Base-by-base conservation (phyloP, 768 basidiomycete species). In the Crepidotus variabilis region DNA sequence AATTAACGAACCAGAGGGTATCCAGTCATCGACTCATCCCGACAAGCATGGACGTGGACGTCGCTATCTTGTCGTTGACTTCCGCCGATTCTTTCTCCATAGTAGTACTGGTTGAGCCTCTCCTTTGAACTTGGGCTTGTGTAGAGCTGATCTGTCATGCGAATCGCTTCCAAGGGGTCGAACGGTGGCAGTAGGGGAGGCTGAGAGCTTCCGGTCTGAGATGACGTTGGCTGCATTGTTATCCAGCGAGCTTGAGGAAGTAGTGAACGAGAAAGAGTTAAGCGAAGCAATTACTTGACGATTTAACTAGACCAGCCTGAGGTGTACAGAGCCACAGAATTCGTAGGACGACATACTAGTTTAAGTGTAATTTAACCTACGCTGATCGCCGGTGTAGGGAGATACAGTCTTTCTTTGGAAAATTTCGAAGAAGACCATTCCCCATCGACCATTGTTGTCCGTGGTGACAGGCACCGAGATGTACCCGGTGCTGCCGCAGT, bases 101-200 rank as follows among this genome's bases (percentile, higher is more conserved):
- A 64, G 43, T 81, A 71, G 71, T 94, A 96, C 70, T 95, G 91
- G 73, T 94, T 95, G 57, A 78, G 62, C 64, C 66, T 61, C 58
- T 71, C 65, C 62, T 70, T 63, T 57, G 72, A 68, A 65, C 69
- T 63, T 7, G 63, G 60, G 0, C 63, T 47, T 61, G 65, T 61
- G 61, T 70, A 59, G 58, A 75, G 58, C 62, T 60, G 65, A 53
- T 73, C 67, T 34, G 82, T 84, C 60, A 77, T 74, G 60, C 72
- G 75, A 57, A 81, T 76, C 46, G 67, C 70, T 51, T 73, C 72
- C 61, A 67, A 67, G 51, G 73, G 76, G 67, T 71, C 74, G 63
- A 72, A 71, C 21, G 70, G 72, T 57, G 55, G 60, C 58, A 58
- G 51, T 32, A 51, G 24, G 36, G 33, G 22, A 2, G 5, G 47